These are phyloP conservation scores for Neofusicoccum ribis DNA, from an alignment of 2,329 filamentous ascomycete genomes.

Conservation along the genomic window DNA sequence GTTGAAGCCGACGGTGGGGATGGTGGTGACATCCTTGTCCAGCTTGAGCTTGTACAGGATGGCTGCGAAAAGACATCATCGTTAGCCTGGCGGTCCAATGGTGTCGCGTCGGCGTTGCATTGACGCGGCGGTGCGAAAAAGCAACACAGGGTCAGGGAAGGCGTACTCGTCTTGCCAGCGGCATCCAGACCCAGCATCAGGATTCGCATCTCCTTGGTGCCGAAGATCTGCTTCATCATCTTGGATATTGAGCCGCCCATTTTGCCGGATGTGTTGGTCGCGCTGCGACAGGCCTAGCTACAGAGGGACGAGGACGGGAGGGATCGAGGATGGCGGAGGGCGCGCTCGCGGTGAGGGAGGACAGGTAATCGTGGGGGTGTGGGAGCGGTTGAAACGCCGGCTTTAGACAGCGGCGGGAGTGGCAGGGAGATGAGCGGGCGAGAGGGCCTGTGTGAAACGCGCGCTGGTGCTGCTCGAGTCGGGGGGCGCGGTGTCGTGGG, in stretches of 20 bases:
- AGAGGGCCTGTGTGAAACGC: conserved; percentile 9
- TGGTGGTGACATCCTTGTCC: conserved; percentile 98
- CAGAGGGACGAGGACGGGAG: neutral
- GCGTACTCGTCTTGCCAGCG: conserved; percentile 86
- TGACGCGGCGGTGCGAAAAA: neutral
- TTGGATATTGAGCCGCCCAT: conserved; percentile 94
- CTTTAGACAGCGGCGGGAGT: conserved; percentile 9
- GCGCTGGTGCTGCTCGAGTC: conserved; percentile 1
- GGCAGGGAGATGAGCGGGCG: conserved; percentile 16
- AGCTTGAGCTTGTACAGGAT: conserved; percentile 99
- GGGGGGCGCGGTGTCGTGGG: neutral
- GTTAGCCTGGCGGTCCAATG: conserved; percentile 5
- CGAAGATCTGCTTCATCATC: conserved; percentile 98
- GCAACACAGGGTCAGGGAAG: neutral
- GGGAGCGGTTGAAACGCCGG: conserved; percentile 19
- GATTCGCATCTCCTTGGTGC: conserved; percentile 97
- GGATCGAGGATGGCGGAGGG: neutral
- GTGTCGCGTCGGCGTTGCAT: neutral
- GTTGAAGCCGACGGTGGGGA: conserved; percentile 99
- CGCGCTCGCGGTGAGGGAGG: neutral
- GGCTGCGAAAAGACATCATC: conserved; percentile 43
- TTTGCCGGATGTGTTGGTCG: conserved; percentile 44
- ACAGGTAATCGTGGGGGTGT: conserved; percentile 9
- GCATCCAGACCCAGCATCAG: conserved; percentile 97
- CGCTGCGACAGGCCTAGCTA: conserved; percentile 1